Conservation (phyloP, 179 eudicot genomes). For the Beta corolliflora region DNA sequence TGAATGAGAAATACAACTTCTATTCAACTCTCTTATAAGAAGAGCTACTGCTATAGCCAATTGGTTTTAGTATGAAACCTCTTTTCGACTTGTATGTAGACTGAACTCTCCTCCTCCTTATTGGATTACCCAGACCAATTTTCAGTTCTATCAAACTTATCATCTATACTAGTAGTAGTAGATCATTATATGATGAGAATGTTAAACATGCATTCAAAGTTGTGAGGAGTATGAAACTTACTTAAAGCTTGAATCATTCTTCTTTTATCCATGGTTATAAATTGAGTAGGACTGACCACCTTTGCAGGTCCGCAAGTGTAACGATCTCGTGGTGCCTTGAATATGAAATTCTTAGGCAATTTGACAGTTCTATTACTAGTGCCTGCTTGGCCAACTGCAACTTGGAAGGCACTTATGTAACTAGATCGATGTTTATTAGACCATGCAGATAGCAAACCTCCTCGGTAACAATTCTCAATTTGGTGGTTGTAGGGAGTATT, state of each 20-base stretch:
- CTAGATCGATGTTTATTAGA: constrained; percentile 42
- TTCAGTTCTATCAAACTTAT: too few species aligned
- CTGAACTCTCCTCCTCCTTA: too few species aligned
- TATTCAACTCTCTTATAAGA: too few species aligned
- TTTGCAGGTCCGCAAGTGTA: constrained; percentile 75
- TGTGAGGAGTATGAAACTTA: constrained; percentile 35
- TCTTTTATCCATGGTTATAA: constrained; percentile 44
- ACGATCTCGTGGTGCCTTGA: constrained; percentile 60
- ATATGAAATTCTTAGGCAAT: constrained; percentile 57
- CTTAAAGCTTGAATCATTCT: constrained; percentile 68
- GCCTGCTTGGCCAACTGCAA: constrained; percentile 69
- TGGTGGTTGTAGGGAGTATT: constrained; percentile 68
- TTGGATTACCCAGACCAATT: too few species aligned
- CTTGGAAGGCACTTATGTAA: constrained; percentile 59
- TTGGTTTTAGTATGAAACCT: too few species aligned
- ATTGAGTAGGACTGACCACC: constrained; percentile 51
- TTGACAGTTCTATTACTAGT: constrained; percentile 58
- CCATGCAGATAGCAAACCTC: constrained; percentile 73
- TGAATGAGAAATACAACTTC: too few species aligned
- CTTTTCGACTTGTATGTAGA: too few species aligned
- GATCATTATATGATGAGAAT: background rate
- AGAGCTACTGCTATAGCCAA: too few species aligned
- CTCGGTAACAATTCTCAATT: constrained; percentile 74
- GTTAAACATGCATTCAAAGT: background rate
- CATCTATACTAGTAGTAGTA: too few species aligned